Base-by-base conservation (phyloP, 352 stramenopile species). In the Globisporangium canariense region DNA sequence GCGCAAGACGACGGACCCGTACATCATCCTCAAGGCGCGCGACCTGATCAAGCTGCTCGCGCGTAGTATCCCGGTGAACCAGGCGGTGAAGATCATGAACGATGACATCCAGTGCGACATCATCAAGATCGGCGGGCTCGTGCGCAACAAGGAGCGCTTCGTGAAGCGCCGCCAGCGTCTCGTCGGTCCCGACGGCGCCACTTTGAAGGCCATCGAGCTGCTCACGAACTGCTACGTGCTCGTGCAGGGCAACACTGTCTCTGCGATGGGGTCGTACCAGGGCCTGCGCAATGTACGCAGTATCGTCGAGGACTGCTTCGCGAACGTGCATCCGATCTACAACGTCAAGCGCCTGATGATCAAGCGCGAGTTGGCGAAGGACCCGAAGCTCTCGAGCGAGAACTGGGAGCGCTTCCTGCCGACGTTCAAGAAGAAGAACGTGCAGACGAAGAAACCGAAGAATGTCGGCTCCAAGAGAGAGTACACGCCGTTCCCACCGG, bases 301-400 rank as follows among this genome's bases (percentile, higher is more conserved):
- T 58, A 98, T 99, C 40, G 92, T 99, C 20, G 79, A 99, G 64
- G 98, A 99, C 73, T 99, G 97, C 75, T 99, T 99, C 73, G 94
- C 97, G n/a, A 99, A 99, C 76, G 96, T 99, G 47, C 98, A 99
- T 72, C 98, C 98, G 36, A 98, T 99, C 60, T 99, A 99, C 88
- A 98, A 99, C 71, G 98, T 99, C 63, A 99, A 99, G 83, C 96
- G 96, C n/a, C 79, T 99, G 22, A 99, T 99, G 98, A 99, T 99
- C 77, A 98, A 99, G 79, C 91, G 96, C 41, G 98, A 99, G 78
- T 78, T 99, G n/a, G 94, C 91, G 16, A 99, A 99, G 74, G 98
- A 99, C 79, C 94, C 96, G 16, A 97, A 97, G 62, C 83, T 99
- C 10, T 77, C 91, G 67, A 85, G 94, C 51, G 97, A 99, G 75